A percentile compares a stretch with the other conserved stretches of the same genome.
phyloP scores from a whole-genome alignment of 441 rosid genomes.

The Brassica hybrid region DNA sequence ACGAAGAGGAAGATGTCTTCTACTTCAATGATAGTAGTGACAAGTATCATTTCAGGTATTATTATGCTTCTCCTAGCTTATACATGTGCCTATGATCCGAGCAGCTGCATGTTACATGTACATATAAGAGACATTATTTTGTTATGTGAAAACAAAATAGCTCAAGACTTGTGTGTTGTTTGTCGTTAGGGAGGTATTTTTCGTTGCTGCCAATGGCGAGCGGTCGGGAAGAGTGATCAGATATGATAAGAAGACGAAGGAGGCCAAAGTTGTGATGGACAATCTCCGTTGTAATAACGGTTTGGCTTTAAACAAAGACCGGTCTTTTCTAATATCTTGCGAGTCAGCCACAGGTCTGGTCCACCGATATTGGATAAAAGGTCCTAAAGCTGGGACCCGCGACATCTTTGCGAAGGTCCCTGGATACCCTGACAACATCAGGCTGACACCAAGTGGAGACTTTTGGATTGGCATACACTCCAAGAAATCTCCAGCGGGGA shows the following conservation, averaged over 20 bases:
- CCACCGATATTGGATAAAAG: conserved; percentile 60
- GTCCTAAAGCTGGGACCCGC: conserved; percentile 60
- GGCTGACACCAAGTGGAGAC: conserved; percentile 57
- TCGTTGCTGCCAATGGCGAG: conserved; percentile 47
- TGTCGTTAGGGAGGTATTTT: conserved; percentile 29
- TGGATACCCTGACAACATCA: conserved; percentile 70
- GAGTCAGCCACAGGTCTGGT: conserved; percentile 53
- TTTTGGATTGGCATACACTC: conserved; percentile 75
- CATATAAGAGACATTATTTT: no score
- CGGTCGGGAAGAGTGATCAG: conserved; percentile 66
- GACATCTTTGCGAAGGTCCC: conserved; percentile 62
- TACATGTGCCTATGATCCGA: neutral
- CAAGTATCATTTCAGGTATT: conserved; percentile 58
- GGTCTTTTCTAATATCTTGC: conserved; percentile 52
- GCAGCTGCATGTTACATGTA: no score
- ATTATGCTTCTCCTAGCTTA: neutral
- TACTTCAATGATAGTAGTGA: conserved; percentile 80
- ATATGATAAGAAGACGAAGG: conserved; percentile 55
- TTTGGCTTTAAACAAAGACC: conserved; percentile 68
- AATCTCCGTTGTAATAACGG: conserved; percentile 71
- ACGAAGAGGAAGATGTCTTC: conserved; percentile 61
- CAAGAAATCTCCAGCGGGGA: conserved; percentile 35
- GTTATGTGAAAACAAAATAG: neutral
- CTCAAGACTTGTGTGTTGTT: neutral
- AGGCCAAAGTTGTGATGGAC: conserved; percentile 51